A percentile compares a stretch with the other conserved stretches of the same genome.
phyloP scores from a whole-genome alignment of 129 eudicot genomes.

The Chrysanthemum lavandulifolium region DNA sequence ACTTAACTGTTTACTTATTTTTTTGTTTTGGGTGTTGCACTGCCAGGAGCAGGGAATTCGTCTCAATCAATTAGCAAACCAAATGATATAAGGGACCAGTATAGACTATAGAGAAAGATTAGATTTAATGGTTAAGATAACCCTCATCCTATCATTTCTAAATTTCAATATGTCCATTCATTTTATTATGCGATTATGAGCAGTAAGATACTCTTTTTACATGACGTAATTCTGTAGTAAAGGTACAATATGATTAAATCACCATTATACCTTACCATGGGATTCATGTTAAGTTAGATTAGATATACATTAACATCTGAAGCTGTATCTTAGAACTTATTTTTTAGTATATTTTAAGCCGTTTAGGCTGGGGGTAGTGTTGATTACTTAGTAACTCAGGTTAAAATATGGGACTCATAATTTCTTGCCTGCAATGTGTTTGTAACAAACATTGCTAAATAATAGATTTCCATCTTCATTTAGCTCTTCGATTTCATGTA shows the following conservation, averaged over 20 bases:
- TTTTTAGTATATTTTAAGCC: neutral
- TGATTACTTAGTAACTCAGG: too few species aligned
- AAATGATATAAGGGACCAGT: neutral
- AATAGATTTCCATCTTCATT: neutral
- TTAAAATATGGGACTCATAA: too few species aligned
- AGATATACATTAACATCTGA: neutral
- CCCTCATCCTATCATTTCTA: too few species aligned
- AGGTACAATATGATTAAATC: too few species aligned
- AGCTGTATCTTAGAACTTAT: neutral
- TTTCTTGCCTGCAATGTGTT: neutral
- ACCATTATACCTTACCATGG: neutral
- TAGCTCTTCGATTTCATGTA: neutral
- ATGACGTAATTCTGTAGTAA: too few species aligned
- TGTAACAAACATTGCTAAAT: neutral
- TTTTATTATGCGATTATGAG: too few species aligned
- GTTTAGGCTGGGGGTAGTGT: neutral
- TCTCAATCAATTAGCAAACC: neutral
- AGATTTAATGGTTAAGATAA: too few species aligned
- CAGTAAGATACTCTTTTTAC: too few species aligned
- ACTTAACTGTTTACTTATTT: neutral
- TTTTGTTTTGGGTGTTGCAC: neutral
- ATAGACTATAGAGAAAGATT: too few species aligned
- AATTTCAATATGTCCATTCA: too few species aligned
- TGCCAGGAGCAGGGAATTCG: neutral
- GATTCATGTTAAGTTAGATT: neutral